Conservation (phyloP, 208 protist genomes). For the Angomonas desouzai region DNA sequence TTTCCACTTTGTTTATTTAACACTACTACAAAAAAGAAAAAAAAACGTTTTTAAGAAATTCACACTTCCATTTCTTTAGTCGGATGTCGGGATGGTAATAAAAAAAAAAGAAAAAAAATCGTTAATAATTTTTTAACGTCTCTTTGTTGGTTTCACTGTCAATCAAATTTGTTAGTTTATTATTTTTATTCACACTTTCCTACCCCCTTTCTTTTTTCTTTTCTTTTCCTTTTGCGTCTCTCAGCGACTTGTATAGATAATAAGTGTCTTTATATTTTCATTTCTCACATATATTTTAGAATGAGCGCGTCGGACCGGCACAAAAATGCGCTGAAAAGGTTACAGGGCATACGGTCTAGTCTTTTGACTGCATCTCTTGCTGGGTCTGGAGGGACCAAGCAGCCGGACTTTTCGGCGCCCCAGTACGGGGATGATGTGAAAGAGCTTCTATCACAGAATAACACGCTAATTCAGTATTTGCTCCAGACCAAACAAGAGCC, state of each 20-base stretch:
- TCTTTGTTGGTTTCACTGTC: too few species aligned
- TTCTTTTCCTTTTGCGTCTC: neutral
- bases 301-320: neutral
- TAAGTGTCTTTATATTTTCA: too few species aligned
- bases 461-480: neutral
- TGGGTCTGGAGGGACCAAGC: neutral
- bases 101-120: too few species aligned
- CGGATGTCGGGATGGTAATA: too few species aligned
- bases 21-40: neutral
- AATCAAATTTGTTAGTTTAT: too few species aligned
- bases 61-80: too few species aligned
- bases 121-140: neutral
- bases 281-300: neutral
- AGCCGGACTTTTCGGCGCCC: neutral
- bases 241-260: neutral
- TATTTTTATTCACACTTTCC: neutral
- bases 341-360: neutral
- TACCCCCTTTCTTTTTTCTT: neutral
- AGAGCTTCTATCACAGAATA: neutral
- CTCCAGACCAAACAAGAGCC: neutral
- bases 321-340: neutral
- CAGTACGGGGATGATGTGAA: neutral
- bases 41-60: neutral
- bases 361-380: neutral
- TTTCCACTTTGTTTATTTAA: too few species aligned